A percentile compares a stretch with the other conserved stretches of the same genome.
Conservation (phyloP, 306 rosid species). For the Parietaria judaica region DNA sequence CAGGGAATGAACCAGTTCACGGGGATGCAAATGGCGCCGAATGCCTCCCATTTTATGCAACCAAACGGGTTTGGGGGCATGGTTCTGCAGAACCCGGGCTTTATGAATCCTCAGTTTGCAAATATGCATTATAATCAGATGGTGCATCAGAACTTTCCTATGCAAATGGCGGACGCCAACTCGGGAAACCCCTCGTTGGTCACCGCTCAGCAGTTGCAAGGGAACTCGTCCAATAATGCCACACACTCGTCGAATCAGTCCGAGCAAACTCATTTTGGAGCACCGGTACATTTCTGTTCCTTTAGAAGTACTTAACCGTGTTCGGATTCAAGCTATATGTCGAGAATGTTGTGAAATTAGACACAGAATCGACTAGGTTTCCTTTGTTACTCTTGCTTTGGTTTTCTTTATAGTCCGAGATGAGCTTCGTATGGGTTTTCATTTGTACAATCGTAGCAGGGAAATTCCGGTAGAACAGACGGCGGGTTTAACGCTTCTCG, state of each 20-base stretch:
- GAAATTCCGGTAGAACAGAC: slow-evolving; percentile 19
- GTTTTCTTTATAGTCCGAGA: slow-evolving; percentile 2
- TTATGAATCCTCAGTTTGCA: slow-evolving; percentile 37
- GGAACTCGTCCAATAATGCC: slow-evolving; percentile 27
- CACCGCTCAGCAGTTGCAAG: slow-evolving; percentile 41
- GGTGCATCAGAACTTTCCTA: slow-evolving; percentile 30
- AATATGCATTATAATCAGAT: slow-evolving; percentile 37
- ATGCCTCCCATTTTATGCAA: slow-evolving; percentile 44
- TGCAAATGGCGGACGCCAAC: slow-evolving; percentile 26
- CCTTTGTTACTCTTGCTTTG: neutral
- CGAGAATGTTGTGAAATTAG: no score
- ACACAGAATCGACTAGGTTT: no score
- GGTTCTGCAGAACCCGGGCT: slow-evolving; percentile 39
- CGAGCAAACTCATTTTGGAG: slow-evolving; percentile 28
- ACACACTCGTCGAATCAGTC: slow-evolving; percentile 20
- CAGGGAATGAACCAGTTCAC: slow-evolving; percentile 62
- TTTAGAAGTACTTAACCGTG: neutral
- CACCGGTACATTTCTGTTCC: slow-evolving; percentile 40
- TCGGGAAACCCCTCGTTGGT: slow-evolving; percentile 27
- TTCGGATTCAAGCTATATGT: neutral
- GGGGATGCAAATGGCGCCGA: slow-evolving; percentile 43
- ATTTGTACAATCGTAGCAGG: slow-evolving; percentile 38
- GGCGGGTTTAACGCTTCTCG: slow-evolving; percentile 37
- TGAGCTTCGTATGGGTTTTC: slow-evolving; percentile 1
- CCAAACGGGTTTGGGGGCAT: slow-evolving; percentile 28